Evolutionary conservation across 768 basidiomycete genomes (phyloP), one percentile per base, ranked within the genome.

Genomic region (Boletus edulis): DNA sequence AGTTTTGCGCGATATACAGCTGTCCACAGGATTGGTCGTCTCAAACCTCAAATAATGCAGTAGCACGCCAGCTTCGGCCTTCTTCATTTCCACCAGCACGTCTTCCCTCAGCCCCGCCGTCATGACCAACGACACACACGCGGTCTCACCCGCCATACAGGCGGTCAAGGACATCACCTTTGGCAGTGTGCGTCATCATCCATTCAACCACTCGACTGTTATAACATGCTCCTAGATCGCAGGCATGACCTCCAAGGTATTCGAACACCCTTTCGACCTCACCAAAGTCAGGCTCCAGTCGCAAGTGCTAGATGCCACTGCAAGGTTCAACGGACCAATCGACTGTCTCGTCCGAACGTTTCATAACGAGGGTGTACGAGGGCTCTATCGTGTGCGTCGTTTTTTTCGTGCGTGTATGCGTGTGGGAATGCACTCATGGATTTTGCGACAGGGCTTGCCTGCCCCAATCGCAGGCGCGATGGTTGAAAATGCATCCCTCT

Each of bases 181-280:
- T 65, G 83, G 83, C 13, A 83, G 83, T 58, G 83, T 84, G 56
- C 58, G 83, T 75, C 29, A 42, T 35, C 46, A 13, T 38, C 27
- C 24, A 18, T 52, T 35, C 14, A 38, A 9, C 45, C 37, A 22
- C 4, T 1, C 9, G 34, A 31, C 6, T 31, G 39, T 53, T 32
- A 4, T 46, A 34, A 57, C 44, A 24, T 39, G 20, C n/a, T 39
- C 17, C 38, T 46, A 93, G 91, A 72, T 84, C 52, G 91, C 94
- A 52, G 95, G 95, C 24, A 93, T 96, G 77, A 76, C 82, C 10
- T 87, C 94, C 44, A 85, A 87, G 69, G 76, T 94, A 15, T 86
- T 97, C 58, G 94, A 96, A 74, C 93, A 97, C 68, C 96, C 96
- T 1, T 94, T 96, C 65, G 95, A 98, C 72, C 81, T 98, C 35